Percentiles rank a stretch among this genome's conserved stretches.
These are phyloP conservation scores for Plasmodium gallinaceum DNA, from an alignment of 169 alveolate genomes.

Conservation along the genomic window DNA sequence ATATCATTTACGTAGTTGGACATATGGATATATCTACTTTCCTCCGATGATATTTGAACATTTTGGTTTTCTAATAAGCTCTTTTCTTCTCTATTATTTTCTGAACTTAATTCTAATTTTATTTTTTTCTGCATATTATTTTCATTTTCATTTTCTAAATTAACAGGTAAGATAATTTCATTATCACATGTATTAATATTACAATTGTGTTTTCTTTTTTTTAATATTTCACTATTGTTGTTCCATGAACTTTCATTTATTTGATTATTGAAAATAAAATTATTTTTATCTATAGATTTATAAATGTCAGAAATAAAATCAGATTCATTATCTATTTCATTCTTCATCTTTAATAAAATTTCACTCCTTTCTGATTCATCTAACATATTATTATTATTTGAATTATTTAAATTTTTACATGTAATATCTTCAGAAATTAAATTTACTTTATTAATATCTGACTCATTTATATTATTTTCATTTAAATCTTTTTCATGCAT, in stretches of 20 bases:
- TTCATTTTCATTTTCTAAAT: conserved; percentile 11
- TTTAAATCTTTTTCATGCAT: too few species aligned
- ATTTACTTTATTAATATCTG: too few species aligned
- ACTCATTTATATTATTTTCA: too few species aligned
- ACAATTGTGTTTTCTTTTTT: neutral
- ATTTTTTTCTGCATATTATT: conserved; percentile 7
- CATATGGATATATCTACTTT: conserved; percentile 30
- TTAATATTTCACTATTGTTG: neutral
- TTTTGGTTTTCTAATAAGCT: neutral
- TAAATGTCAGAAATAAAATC: conserved; percentile 56
- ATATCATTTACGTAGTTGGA: conserved; percentile 37
- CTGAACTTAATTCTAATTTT: conserved; percentile 9
- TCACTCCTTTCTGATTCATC: neutral
- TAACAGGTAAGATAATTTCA: conserved; percentile 5
- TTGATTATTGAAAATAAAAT: conserved; percentile 22
- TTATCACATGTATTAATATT: neutral
- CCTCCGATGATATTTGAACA: neutral
- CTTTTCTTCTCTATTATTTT: conserved; percentile 8
- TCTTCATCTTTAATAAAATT: conserved; percentile 23
- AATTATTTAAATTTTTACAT: neutral
- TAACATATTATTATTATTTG: neutral
- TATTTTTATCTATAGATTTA: conserved; percentile 20
- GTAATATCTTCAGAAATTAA: too few species aligned
- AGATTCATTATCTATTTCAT: conserved; percentile 42
- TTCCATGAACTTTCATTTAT: neutral